Percentiles rank a stretch among this genome's conserved stretches.
These are phyloP conservation scores for Epichloe sibirici DNA, from an alignment of 2,329 filamentous ascomycete species.

Conservation along the genomic window DNA sequence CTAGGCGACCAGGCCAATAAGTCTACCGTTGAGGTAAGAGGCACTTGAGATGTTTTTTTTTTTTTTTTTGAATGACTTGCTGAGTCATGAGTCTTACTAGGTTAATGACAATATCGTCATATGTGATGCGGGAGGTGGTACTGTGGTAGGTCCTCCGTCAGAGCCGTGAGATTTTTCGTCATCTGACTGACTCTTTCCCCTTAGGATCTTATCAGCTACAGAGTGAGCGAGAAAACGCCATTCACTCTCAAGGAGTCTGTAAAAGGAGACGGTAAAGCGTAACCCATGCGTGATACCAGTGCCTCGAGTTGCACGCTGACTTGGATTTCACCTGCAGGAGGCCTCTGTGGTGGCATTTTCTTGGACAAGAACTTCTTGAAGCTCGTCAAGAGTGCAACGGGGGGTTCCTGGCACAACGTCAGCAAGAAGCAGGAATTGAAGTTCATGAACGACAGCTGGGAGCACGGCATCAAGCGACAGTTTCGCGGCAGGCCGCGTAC, in stretches of 20 bases:
- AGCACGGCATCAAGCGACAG: slow-evolving; percentile 17
- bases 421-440: not conserved
- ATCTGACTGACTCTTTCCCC: not conserved
- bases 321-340: slow-evolving; percentile 14
- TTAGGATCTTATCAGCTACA: slow-evolving; percentile 30
- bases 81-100: not conserved
- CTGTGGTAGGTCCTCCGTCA: slow-evolving; percentile 16
- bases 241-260: slow-evolving; percentile 25
- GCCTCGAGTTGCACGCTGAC: not conserved
- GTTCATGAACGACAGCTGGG: slow-evolving; percentile 18
- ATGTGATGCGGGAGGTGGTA: slow-evolving; percentile 26
- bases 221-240: slow-evolving; percentile 10
- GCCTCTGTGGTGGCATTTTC: slow-evolving; percentile 27
- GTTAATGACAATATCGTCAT: slow-evolving; percentile 16
- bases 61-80: too few species aligned
- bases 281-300: not conserved
- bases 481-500: slow-evolving; percentile 9
- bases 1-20: slow-evolving; percentile 17
- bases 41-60: too few species aligned
- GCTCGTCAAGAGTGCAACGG: slow-evolving; percentile 16
- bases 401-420: not conserved
- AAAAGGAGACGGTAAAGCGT: slow-evolving; percentile 21
- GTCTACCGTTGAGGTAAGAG: slow-evolving; percentile 11
- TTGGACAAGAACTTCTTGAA: slow-evolving; percentile 25
- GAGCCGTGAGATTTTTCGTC: not conserved